phyloP scores from a whole-genome alignment of 2,329 filamentous ascomycete species.

The Calonectria pteridis region DNA sequence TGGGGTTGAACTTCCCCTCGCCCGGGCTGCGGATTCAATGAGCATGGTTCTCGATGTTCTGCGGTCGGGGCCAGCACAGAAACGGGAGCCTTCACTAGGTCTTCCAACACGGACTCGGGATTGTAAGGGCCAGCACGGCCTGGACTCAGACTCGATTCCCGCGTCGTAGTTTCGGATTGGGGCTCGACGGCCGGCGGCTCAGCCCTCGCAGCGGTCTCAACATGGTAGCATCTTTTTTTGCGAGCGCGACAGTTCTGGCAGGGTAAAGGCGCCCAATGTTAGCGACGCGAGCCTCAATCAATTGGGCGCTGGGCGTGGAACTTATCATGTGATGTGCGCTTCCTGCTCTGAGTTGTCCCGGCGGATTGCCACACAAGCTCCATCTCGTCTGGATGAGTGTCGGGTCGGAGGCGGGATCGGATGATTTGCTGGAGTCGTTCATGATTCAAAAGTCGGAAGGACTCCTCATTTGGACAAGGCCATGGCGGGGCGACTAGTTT shows the following conservation, averaged over 20 bases:
- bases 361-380: conserved; percentile 29
- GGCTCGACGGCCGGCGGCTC: neutral
- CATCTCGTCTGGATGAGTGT: conserved; percentile 5
- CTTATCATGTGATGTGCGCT: conserved; percentile 29
- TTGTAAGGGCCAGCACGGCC: conserved; percentile 17
- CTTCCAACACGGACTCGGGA: conserved; percentile 25
- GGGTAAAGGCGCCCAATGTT: conserved; percentile 14
- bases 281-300: neutral
- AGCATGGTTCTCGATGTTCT: neutral
- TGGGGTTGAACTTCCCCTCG: neutral
- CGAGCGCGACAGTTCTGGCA: conserved; percentile 26
- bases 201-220: neutral
- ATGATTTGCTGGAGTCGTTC: neutral
- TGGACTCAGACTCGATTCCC: conserved; percentile 13
- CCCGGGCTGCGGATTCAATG: neutral
- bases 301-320: neutral
- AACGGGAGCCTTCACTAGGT: conserved; percentile 8
- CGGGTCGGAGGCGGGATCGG: neutral
- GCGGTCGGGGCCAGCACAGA: neutral
- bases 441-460: neutral
- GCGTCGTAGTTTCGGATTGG: neutral
- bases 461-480: neutral
- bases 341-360: conserved; percentile 1
- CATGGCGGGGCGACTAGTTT: neutral
- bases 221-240: conserved; percentile 29